phyloP scores from a whole-genome alignment of 2,329 filamentous ascomycete genomes.

The Penicillium oxalicum region DNA sequence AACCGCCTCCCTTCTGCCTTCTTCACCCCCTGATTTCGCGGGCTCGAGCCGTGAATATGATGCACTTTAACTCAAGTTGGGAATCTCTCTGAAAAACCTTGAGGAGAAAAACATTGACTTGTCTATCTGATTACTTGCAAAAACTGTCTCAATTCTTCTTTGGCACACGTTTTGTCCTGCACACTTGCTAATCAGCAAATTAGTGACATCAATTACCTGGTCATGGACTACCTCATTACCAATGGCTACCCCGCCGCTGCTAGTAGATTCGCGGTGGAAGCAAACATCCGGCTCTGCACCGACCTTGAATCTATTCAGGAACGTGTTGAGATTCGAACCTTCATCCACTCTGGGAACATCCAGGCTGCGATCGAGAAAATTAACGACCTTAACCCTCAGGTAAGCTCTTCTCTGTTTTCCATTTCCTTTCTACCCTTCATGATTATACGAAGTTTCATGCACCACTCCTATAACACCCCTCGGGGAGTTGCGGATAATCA shows the following conservation, averaged over 20 bases:
- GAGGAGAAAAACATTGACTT: constrained; percentile 84
- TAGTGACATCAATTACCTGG: constrained; percentile 91
- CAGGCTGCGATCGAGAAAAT: constrained; percentile 77
- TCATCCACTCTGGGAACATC: constrained; percentile 80
- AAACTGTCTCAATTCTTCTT: constrained; percentile 2
- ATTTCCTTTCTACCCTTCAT: constrained; percentile 45
- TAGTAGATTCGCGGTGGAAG: constrained; percentile 87
- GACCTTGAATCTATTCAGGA: constrained; percentile 67
- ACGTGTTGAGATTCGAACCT: constrained; percentile 75
- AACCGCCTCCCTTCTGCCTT: constrained; percentile 1
- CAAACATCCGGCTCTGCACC: constrained; percentile 71
- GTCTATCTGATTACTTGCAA: constrained; percentile 56
- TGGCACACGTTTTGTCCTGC: not conserved
- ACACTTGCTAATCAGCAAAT: constrained; percentile 25
- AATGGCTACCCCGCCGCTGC: constrained; percentile 92
- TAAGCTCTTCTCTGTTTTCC: constrained; percentile 47
- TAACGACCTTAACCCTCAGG: constrained; percentile 86
- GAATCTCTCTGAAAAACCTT: constrained; percentile 99
- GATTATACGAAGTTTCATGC: constrained; percentile 99
- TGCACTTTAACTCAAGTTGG: constrained; percentile 81
- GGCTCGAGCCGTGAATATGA: constrained; percentile 58
- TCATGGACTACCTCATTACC: constrained; percentile 94
- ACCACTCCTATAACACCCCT: constrained; percentile 91
- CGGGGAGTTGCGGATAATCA: constrained; percentile 81
- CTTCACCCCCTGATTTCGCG: constrained; percentile 9